These are phyloP conservation scores for Neofusicoccum cordaticola DNA, from an alignment of 2,329 filamentous ascomycete genomes.

Conservation along the genomic window DNA sequence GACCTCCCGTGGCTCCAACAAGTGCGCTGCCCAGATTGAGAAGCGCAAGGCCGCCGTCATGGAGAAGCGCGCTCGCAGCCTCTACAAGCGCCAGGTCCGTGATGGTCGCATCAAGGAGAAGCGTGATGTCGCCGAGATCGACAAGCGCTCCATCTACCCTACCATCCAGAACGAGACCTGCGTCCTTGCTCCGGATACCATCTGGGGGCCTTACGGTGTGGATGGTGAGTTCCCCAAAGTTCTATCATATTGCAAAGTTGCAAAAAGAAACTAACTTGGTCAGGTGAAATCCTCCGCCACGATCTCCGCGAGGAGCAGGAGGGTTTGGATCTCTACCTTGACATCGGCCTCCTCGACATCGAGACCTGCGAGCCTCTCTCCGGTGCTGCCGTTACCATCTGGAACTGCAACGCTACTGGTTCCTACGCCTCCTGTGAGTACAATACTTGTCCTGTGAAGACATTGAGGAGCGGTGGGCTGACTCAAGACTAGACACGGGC, in stretches of 20 bases:
- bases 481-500: constrained; percentile 28
- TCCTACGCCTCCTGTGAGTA: constrained; percentile 39
- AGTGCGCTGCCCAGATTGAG: neutral
- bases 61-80: neutral
- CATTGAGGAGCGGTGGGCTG: no score
- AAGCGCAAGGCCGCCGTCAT: neutral
- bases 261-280: no score
- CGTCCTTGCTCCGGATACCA: constrained; percentile 32
- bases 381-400: constrained; percentile 38
- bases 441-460: no score
- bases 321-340: constrained; percentile 50
- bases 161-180: constrained; percentile 28
- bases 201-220: constrained; percentile 37
- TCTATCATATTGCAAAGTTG: no score
- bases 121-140: neutral
- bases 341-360: constrained; percentile 55
- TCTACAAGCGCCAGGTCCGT: constrained; percentile 2
- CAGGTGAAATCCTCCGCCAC: constrained; percentile 49
- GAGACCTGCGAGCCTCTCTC: constrained; percentile 53
- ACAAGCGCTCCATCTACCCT: neutral
- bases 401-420: constrained; percentile 43
- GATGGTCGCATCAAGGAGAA: constrained; percentile 1
- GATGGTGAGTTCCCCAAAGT: constrained; percentile 39
- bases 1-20: neutral
- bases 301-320: constrained; percentile 48